These are phyloP conservation scores for Ilex paraguariensis DNA, from an alignment of 305 asterid species.

Conservation along the genomic window DNA sequence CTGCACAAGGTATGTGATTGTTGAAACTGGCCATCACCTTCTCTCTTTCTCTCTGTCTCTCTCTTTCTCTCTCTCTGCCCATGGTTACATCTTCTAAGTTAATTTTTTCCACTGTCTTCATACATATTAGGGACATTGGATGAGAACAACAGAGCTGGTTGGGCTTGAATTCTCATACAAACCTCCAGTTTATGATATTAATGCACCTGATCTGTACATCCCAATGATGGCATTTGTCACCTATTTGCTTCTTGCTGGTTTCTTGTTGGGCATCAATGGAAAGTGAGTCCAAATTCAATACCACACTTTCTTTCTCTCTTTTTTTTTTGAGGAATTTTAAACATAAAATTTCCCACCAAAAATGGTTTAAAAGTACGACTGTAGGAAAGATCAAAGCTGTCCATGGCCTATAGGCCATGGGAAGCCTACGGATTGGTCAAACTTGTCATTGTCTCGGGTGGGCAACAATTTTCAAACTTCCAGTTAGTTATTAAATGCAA, in stretches of 20 bases:
- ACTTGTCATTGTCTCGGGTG: no score
- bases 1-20: constrained; percentile 42
- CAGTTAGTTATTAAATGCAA: no score
- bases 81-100: not conserved
- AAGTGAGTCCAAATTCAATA: constrained; percentile 32
- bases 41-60: no score
- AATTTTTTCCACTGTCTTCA: not conserved
- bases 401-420: no score
- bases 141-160: constrained; percentile 35
- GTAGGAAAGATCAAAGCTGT: no score
- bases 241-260: constrained; percentile 52
- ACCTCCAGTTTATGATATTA: constrained; percentile 53
- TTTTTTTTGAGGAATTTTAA: no score
- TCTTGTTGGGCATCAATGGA: constrained; percentile 50
- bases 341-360: no score
- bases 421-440: no score
- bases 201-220: constrained; percentile 69
- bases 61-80: not conserved
- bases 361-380: no score
- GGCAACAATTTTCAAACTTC: no score
- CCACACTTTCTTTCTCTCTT: no score
- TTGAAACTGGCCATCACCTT: not conserved
- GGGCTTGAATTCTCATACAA: constrained; percentile 38
- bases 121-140: constrained; percentile 52
- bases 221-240: constrained; percentile 66